Evolutionary conservation across 345 rosid species (phyloP).

Genomic region (Anastatica hierochuntica): DNA sequence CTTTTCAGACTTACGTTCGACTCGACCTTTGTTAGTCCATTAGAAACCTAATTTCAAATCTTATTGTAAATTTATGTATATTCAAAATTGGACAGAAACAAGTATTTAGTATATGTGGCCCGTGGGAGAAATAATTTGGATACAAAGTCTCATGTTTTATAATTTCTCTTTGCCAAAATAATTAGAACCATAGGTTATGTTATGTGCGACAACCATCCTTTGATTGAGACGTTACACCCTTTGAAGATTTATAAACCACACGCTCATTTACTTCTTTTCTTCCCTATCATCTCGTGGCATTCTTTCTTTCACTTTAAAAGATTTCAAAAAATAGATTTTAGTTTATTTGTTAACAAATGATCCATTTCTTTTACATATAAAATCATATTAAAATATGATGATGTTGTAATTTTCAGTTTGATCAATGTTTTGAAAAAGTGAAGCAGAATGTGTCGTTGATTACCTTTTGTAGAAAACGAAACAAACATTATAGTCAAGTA

Average conservation of each 20-base stretch:
- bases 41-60: background rate
- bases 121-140: constrained; percentile 19
- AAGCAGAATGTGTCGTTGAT: too few species aligned
- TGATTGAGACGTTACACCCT: constrained; percentile 12
- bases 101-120: constrained; percentile 10
- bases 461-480: too few species aligned
- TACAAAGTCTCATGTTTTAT: constrained; percentile 4
- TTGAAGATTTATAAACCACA: constrained; percentile 10
- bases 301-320: background rate
- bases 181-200: constrained; percentile 18
- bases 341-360: too few species aligned
- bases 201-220: constrained; percentile 8
- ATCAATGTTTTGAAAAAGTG: too few species aligned
- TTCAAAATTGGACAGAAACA: background rate
- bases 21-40: too few species aligned
- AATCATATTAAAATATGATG: too few species aligned
- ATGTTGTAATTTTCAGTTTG: too few species aligned
- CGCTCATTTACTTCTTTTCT: background rate
- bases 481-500: too few species aligned
- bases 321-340: too few species aligned
- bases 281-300: background rate
- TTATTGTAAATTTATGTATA: too few species aligned
- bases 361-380: too few species aligned
- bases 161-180: constrained; percentile 16
- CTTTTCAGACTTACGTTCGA: too few species aligned